Base-by-base conservation (phyloP, 2,329 filamentous ascomycete genomes). In the Pestalotiopsis sp. region DNA sequence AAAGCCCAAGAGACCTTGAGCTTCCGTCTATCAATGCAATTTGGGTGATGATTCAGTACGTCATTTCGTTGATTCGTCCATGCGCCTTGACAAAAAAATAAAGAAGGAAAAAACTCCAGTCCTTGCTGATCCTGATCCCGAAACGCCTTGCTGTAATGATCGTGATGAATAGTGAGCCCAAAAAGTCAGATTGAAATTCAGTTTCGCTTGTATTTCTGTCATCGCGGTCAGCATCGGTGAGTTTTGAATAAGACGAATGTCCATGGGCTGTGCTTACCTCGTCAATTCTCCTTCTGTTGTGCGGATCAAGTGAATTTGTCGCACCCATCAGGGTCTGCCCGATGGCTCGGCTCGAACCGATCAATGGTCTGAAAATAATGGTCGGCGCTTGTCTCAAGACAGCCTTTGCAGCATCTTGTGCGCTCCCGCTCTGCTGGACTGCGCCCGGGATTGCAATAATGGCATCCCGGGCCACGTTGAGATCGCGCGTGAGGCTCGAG, bases 381-480 rank as follows among this genome's bases (percentile, higher is more conserved):
- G 95, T 98, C n/a, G 96, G 96, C 38, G 95, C 94, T 73, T 93
- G 89, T 78, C 88, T 91, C 70, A 91, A 86, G 20, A 99, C 90
- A 1, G 92, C 95, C 75, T 85, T 90, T 14, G 94, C 93, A 1
- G 93, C 94, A 1, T 93, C 94, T 57, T 90, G 89, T 0, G 95
- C 95, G 69, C 90, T 94, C 25, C 90, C 88, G 75, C 92, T 94
- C 75, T 98, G 94, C 85, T 97, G 91, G 0, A 97, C 89, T 78
- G 98, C 95, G 0, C 92, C 93, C 0, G 96, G 95, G 31, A 99
- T 93, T 1, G 95, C 96, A 74, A 99, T 95, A 68, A 99, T 94
- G 11, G 95, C 96, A 80, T 99, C 94, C 68, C 91, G 87, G 0
- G 96, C 93, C 59, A 95, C 85, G 52, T 95, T 86, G n/a, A 99